These are phyloP conservation scores for Olyra latifolia DNA, from an alignment of 176 grass and related monocot genomes.

Conservation along the genomic window DNA sequence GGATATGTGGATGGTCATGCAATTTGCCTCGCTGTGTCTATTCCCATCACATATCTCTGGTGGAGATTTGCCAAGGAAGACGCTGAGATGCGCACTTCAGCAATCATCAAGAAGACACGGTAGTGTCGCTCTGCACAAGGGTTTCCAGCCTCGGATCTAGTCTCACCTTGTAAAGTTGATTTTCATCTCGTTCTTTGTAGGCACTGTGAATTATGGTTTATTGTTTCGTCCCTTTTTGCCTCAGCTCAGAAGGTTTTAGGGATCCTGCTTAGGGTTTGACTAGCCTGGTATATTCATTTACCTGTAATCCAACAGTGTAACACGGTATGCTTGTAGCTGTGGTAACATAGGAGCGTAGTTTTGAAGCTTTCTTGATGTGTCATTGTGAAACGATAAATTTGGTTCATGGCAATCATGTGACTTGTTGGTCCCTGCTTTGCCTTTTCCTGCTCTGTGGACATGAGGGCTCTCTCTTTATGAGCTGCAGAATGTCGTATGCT, in stretches of 20 bases:
- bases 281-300: neutral
- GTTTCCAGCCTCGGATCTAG: neutral
- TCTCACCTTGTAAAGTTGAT: conserved; percentile 33
- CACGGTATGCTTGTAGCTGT: neutral
- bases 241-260: conserved; percentile 7
- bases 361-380: neutral
- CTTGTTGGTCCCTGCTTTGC: neutral
- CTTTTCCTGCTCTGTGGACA: neutral
- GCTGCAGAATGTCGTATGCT: neutral
- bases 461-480: neutral
- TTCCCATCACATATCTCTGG: conserved; percentile 63
- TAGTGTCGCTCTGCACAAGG: conserved; percentile 28
- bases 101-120: conserved; percentile 56
- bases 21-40: conserved; percentile 25
- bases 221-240: conserved; percentile 19
- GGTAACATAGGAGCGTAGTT: conserved; percentile 12
- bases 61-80: conserved; percentile 67
- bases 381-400: conserved; percentile 9
- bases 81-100: conserved; percentile 42
- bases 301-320: neutral
- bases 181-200: conserved; percentile 7
- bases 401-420: conserved; percentile 6
- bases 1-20: conserved; percentile 58
- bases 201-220: conserved; percentile 15
- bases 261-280: neutral